phyloP scores from a whole-genome alignment of 345 rosid genomes.

The Ailanthus altissimus region DNA sequence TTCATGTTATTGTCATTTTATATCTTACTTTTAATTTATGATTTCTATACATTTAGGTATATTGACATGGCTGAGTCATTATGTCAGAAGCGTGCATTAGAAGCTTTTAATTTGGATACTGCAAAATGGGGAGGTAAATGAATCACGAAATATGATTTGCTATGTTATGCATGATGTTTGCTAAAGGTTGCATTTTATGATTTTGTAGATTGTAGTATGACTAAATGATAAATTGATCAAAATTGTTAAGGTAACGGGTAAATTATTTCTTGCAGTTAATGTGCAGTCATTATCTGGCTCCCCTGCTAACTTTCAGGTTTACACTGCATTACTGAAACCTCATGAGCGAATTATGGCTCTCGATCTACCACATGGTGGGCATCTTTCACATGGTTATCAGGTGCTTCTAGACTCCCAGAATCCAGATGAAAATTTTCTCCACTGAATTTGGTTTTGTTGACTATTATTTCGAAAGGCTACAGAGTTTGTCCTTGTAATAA shows the following conservation, averaged over 20 bases:
- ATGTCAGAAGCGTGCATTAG: slow-evolving; percentile 91
- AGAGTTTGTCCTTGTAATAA: background rate
- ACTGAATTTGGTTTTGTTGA: background rate
- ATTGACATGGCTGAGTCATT: slow-evolving; percentile 92
- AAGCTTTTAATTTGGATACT: slow-evolving; percentile 83
- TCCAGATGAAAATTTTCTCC: background rate
- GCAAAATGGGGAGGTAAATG: slow-evolving; percentile 90
- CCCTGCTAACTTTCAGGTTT: slow-evolving; percentile 92
- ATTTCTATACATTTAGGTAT: slow-evolving; percentile 48
- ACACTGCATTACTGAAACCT: slow-evolving; percentile 86
- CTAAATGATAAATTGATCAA: background rate
- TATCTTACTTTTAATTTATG: no score
- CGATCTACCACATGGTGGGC: slow-evolving; percentile 98
- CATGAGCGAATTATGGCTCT: slow-evolving; percentile 98
- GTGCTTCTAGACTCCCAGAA: slow-evolving; percentile 43
- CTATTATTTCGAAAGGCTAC: slow-evolving; percentile 1
- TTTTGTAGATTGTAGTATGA: background rate
- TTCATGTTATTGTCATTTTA: no score
- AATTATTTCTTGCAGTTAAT: slow-evolving; percentile 63
- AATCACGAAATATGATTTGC: background rate
- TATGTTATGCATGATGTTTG: background rate
- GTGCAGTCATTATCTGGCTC: slow-evolving; percentile 97
- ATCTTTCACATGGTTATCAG: slow-evolving; percentile 99
- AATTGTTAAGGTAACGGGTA: slow-evolving; percentile 13
- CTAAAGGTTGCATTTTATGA: background rate